These are phyloP conservation scores for Xylaria sp. DNA, from an alignment of 2,329 filamentous ascomycete species.

Conservation along the genomic window DNA sequence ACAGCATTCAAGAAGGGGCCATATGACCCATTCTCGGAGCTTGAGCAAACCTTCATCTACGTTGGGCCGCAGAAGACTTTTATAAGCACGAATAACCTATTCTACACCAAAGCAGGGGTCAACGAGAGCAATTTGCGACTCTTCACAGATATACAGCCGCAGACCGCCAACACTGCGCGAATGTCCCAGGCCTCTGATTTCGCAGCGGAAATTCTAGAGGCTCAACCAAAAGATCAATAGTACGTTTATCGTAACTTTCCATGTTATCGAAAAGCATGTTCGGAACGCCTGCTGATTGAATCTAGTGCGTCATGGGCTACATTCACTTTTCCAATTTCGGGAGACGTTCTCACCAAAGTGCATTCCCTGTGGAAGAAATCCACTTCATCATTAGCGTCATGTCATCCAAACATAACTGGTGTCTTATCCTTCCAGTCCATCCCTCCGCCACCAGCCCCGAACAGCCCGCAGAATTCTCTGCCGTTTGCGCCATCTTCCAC, in stretches of 20 bases:
- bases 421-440: slow-evolving; percentile 5
- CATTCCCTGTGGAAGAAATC: slow-evolving; percentile 9
- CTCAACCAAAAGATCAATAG: neutral
- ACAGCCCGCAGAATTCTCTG: slow-evolving; percentile 1
- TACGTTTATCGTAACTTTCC: neutral
- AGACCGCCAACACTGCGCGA: neutral
- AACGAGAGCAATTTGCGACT: slow-evolving; percentile 3
- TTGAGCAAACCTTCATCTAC: slow-evolving; percentile 7
- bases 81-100: slow-evolving; percentile 2
- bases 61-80: slow-evolving; percentile 1
- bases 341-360: slow-evolving; percentile 1
- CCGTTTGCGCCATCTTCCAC: slow-evolving; percentile 1
- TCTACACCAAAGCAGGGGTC: slow-evolving; percentile 5
- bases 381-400: neutral
- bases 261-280: neutral
- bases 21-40: slow-evolving; percentile 7
- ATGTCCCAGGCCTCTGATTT: slow-evolving; percentile 4
- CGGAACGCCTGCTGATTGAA: neutral
- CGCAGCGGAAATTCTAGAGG: neutral
- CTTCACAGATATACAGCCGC: slow-evolving; percentile 14
- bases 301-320: slow-evolving; percentile 4
- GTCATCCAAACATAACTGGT: neutral
- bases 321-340: neutral
- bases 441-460: slow-evolving; percentile 2
- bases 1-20: slow-evolving; percentile 11